Conservation (phyloP, 352 stramenopile genomes). For the Phytophthora fragariae region DNA sequence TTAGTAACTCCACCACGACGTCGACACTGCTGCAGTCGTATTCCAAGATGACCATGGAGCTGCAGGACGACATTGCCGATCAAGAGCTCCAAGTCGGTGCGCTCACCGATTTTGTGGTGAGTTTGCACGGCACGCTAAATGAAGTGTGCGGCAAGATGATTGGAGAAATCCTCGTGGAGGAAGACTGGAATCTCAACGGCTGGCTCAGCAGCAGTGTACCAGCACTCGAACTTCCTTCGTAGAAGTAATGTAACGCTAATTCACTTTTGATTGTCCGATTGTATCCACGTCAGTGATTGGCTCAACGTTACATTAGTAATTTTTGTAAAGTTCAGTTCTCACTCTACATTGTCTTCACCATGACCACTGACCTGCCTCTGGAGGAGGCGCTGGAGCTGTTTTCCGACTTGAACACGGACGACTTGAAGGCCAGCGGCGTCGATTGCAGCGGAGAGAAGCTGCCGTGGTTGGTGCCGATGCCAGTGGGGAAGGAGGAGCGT, state of each 20-base stretch:
- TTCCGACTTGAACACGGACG: not conserved
- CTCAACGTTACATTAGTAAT: not conserved
- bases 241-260: no score
- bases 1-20: not conserved
- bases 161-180: constrained; percentile 48
- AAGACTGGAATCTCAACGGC: constrained; percentile 50
- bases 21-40: constrained; percentile 57
- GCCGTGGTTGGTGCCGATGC: not conserved
- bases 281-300: not conserved
- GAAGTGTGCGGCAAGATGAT: constrained; percentile 42
- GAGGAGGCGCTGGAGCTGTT: not conserved
- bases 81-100: constrained; percentile 45
- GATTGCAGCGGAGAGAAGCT: not conserved
- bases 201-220: constrained; percentile 18
- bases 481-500: constrained; percentile 4
- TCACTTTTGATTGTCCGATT: not conserved
- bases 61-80: constrained; percentile 57
- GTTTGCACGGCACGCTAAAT: constrained; percentile 41
- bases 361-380: not conserved
- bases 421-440: not conserved
- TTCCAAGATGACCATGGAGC: constrained; percentile 55
- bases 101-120: constrained; percentile 51
- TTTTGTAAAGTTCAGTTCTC: not conserved
- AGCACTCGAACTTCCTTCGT: no score
- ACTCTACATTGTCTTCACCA: not conserved